Base-by-base conservation (phyloP, 2,329 filamentous ascomycete species). In the Lachnellula cervina region DNA sequence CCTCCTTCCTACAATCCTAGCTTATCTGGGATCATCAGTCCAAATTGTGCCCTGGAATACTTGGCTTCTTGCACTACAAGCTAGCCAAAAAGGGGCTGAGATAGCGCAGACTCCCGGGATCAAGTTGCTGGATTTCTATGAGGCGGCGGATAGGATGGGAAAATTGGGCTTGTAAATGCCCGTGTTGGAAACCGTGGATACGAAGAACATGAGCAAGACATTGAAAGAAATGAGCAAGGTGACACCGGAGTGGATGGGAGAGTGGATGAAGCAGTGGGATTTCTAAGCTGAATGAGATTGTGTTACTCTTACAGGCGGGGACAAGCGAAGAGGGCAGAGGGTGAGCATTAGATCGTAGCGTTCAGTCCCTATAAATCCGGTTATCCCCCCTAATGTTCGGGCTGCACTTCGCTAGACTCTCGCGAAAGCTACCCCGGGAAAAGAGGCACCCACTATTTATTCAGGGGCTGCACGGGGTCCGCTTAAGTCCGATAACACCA, bases 61-160 rank as follows among this genome's bases (percentile, higher is more conserved):
- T 0, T 62, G 66, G 4, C 60, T 77, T 0, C 70, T 70, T 3
- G 68, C 65, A 7, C 25, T 28, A 28, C 25, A 8, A 28, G 25
- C 25, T 1, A 28, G 25, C 7, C 25, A 28, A 28, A 7, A 28
- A 28, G 25, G 7, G 2, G 25, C 25, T 56, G 80, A 80, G 59
- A 60, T 78, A 1, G 70, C 70, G 4, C 68, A 64, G 56, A 81
- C 80, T 60, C 78, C 77, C 0, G 78, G 73, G 13, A 63, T 80
- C 50, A 81, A 81, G 70, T 68, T 82, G 46, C 59, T 81, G 1
- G 77, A 79, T 44, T 75, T 76, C n/a, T 81, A 79, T 58, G n/a
- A 25, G 16, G 44, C 8, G 13, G 44, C 21, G 21, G 9, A 19
- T 16, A 16, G 21, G 28, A 23, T 25, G 44, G 44, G 25, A 7